Conservation (phyloP, 2,329 filamentous ascomycete species). For the Cercospora zeae-maydis region DNA sequence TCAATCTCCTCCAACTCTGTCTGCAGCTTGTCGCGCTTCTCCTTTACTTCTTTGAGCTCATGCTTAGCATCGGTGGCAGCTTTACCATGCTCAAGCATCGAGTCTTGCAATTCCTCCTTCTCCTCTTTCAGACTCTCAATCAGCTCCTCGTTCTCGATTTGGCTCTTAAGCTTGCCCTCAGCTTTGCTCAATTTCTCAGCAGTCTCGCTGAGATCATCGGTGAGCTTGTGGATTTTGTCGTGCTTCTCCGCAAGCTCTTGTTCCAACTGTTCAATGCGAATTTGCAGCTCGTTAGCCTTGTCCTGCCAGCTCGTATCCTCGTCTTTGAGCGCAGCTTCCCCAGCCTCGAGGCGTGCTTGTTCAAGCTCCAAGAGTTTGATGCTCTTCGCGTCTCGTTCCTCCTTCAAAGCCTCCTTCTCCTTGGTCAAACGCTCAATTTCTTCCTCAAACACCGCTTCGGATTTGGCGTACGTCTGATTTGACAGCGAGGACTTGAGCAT, state of each 20-base stretch:
- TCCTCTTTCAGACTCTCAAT: slow-evolving; percentile 28
- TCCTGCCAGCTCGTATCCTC: slow-evolving; percentile 5
- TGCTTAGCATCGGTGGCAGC: slow-evolving; percentile 34
- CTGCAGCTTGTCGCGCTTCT: slow-evolving; percentile 27
- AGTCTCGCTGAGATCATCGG: slow-evolving; percentile 38
- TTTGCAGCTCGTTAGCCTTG: slow-evolving; percentile 59
- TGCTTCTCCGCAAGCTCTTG: not conserved
- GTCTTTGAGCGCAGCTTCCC: not conserved
- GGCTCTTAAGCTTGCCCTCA: slow-evolving; percentile 26
- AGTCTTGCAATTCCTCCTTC: slow-evolving; percentile 26
- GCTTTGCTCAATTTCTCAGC: slow-evolving; percentile 29
- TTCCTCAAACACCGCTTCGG: slow-evolving; percentile 44
- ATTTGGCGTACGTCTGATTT: slow-evolving; percentile 46
- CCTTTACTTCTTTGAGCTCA: slow-evolving; percentile 30
- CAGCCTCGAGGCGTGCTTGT: not conserved
- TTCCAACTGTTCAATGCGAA: slow-evolving; percentile 55
- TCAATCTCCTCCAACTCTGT: slow-evolving; percentile 28
- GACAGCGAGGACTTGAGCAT: slow-evolving; percentile 74
- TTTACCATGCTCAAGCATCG: slow-evolving; percentile 29
- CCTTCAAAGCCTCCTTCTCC: slow-evolving; percentile 78
- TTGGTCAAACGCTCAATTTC: slow-evolving; percentile 73
- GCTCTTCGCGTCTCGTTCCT: slow-evolving; percentile 49
- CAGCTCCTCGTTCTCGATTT: slow-evolving; percentile 27
- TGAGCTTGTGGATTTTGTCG: not conserved
- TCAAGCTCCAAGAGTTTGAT: slow-evolving; percentile 1